phyloP scores from a whole-genome alignment of 768 basidiomycete species.

The Lentinula raphanica region DNA sequence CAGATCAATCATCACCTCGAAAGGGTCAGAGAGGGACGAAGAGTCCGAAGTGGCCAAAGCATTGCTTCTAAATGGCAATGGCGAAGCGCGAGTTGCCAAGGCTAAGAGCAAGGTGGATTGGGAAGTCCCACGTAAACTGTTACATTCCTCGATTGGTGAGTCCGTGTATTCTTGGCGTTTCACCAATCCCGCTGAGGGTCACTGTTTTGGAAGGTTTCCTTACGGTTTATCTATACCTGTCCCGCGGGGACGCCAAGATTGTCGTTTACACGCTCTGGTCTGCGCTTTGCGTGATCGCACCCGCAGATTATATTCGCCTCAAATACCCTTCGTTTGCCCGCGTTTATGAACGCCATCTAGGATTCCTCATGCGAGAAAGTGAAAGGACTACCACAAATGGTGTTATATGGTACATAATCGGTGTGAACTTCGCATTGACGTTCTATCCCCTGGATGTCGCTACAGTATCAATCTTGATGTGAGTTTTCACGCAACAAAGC shows the following conservation, averaged over 20 bases:
- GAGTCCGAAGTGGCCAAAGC: neutral
- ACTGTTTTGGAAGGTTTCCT: conserved; percentile 47
- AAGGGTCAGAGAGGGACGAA: neutral
- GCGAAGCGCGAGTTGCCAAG: neutral
- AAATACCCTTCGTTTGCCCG: conserved; percentile 58
- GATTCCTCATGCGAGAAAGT: conserved; percentile 86
- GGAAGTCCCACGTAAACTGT: conserved; percentile 84
- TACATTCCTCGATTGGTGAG: conserved; percentile 88
- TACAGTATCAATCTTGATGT: conserved; percentile 87
- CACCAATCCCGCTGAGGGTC: neutral
- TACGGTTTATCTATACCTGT: conserved; percentile 51
- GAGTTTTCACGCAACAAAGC: conserved; percentile 25
- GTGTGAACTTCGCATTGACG: conserved; percentile 71
- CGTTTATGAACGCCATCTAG: conserved; percentile 65
- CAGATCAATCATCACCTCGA: neutral
- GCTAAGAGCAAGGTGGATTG: conserved; percentile 55
- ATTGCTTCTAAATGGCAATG: neutral
- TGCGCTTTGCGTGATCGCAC: conserved; percentile 61
- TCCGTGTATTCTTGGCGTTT: conserved; percentile 13
- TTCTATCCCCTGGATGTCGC: conserved; percentile 84
- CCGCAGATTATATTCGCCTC: conserved; percentile 75
- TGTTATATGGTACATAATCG: conserved; percentile 87
- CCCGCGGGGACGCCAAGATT: conserved; percentile 38
- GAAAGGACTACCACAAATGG: conserved; percentile 81
- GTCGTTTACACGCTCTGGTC: conserved; percentile 62